These are phyloP conservation scores for Dryadomyces sulphureus DNA, from an alignment of 2,329 filamentous ascomycete genomes.

Conservation along the genomic window DNA sequence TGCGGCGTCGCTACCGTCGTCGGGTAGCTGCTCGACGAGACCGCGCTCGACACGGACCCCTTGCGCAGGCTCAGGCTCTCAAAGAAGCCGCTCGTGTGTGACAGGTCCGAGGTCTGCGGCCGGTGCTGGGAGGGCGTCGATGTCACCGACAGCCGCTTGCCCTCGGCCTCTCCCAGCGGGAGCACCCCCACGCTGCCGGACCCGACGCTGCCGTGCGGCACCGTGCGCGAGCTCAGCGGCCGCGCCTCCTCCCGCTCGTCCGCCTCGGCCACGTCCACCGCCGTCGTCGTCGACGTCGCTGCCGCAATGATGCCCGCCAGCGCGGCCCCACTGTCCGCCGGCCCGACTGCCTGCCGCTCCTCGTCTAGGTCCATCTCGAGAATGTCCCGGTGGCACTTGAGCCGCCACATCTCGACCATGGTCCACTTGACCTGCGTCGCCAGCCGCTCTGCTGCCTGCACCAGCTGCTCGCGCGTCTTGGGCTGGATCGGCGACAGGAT, in stretches of 20 bases:
- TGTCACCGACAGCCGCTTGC: no score
- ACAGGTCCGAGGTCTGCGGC: constrained; percentile 27
- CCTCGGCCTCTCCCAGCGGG: no score
- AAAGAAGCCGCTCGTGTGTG: constrained; percentile 16
- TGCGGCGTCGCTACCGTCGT: constrained; percentile 18
- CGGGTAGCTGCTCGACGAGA: constrained; percentile 21
- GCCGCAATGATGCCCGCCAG: constrained; percentile 9
- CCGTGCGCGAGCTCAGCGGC: constrained; percentile 19
- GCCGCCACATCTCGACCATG: constrained; percentile 84
- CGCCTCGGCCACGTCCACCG: no score
- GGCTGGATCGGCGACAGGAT: constrained; percentile 80
- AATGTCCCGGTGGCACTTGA: constrained; percentile 83
- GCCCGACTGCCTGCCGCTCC: constrained; percentile 36
- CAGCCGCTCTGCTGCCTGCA: constrained; percentile 72
- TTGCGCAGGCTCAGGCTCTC: constrained; percentile 22
- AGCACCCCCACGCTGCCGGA: background rate
- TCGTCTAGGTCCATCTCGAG: constrained; percentile 74
- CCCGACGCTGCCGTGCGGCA: constrained; percentile 5
- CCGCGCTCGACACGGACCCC: constrained; percentile 26
- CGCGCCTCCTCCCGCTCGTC: constrained; percentile 21
- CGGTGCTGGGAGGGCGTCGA: no score
- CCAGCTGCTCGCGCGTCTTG: constrained; percentile 74
- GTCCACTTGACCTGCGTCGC: constrained; percentile 86
- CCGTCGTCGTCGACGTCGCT: background rate
- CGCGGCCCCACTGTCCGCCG: constrained; percentile 12